phyloP scores from a whole-genome alignment of 2,329 filamentous ascomycete species.

The Colletotrichum higginsianum region DNA sequence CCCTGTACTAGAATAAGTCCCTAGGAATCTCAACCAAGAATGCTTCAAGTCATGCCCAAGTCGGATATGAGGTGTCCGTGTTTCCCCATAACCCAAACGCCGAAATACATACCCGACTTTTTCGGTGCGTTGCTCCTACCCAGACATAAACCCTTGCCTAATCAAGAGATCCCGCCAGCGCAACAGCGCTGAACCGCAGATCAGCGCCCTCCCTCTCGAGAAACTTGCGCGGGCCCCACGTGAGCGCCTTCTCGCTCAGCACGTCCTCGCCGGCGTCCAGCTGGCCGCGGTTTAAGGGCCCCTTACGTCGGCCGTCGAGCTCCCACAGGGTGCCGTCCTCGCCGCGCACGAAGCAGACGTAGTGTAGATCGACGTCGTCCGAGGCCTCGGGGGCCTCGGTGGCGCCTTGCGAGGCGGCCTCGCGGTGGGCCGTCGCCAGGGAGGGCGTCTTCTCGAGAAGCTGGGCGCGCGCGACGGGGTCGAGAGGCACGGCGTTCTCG shows the following conservation, averaged over 20 bases:
- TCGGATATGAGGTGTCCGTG: neutral
- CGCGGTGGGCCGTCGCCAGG: conserved; percentile 84
- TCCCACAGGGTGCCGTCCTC: conserved; percentile 75
- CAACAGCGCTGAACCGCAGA: conserved; percentile 72
- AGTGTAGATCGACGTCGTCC: conserved; percentile 93
- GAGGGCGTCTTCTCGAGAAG: conserved; percentile 83
- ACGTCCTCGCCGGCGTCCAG: conserved; percentile 77
- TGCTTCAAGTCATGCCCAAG: neutral
- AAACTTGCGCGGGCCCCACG: conserved; percentile 75
- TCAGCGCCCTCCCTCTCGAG: conserved; percentile 69
- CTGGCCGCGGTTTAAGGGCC: conserved; percentile 69
- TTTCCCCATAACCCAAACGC: conserved; percentile 20
- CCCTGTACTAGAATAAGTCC: neutral
- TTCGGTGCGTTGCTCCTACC: neutral
- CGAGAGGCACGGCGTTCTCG: conserved; percentile 77
- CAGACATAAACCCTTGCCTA: conserved; percentile 46
- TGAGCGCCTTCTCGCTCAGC: conserved; percentile 80
- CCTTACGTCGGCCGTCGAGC: conserved; percentile 72
- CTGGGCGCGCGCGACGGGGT: conserved; percentile 75
- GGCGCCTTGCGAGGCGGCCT: conserved; percentile 83
- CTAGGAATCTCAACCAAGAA: neutral
- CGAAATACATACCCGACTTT: neutral
- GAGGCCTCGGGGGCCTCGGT: conserved; percentile 83
- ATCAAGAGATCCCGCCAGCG: conserved; percentile 66
- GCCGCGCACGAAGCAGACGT: conserved; percentile 92